Evolutionary conservation across 352 stramenopile species (phyloP).

Genomic region (Globisporangium iwayamae): DNA sequence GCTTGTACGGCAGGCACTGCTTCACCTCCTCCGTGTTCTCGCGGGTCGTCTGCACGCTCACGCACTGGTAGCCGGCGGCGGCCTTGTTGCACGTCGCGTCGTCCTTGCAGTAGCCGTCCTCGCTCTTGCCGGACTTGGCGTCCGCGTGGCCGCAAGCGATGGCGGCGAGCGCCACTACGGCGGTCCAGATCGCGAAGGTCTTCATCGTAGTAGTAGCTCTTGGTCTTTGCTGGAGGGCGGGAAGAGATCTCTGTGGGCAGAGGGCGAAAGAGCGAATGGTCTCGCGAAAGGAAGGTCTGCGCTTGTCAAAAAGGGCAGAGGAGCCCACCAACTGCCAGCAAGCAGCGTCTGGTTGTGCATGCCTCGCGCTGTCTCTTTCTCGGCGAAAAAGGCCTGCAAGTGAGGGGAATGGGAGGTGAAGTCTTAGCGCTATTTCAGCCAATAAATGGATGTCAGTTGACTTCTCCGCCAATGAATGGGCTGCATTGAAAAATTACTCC

Average conservation of each 20-base stretch:
- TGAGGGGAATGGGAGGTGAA: too few species aligned
- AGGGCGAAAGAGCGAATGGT: constrained; percentile 8
- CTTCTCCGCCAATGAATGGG: too few species aligned
- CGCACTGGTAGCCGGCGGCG: constrained; percentile 48
- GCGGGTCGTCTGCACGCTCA: constrained; percentile 78
- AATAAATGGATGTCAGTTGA: too few species aligned
- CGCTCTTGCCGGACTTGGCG: constrained; percentile 35
- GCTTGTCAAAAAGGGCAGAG: neutral
- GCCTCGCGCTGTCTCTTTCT: neutral
- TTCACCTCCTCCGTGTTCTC: constrained; percentile 62
- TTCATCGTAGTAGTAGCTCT: constrained; percentile 14
- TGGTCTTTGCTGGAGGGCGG: neutral
- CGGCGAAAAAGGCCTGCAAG: neutral
- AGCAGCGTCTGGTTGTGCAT: neutral
- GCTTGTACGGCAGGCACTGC: constrained; percentile 62
- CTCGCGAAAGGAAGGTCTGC: neutral
- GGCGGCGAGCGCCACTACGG: constrained; percentile 14
- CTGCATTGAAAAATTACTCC: too few species aligned
- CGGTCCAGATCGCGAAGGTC: constrained; percentile 15
- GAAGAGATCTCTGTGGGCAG: constrained; percentile 1
- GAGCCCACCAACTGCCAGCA: neutral
- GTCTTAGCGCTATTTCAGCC: too few species aligned
- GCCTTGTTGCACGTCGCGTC: constrained; percentile 36
- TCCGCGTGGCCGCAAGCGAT: constrained; percentile 15
- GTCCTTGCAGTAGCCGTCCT: constrained; percentile 66